These are phyloP conservation scores for Alternaria ventricosa DNA, from an alignment of 2,329 filamentous ascomycete species.

Conservation along the genomic window DNA sequence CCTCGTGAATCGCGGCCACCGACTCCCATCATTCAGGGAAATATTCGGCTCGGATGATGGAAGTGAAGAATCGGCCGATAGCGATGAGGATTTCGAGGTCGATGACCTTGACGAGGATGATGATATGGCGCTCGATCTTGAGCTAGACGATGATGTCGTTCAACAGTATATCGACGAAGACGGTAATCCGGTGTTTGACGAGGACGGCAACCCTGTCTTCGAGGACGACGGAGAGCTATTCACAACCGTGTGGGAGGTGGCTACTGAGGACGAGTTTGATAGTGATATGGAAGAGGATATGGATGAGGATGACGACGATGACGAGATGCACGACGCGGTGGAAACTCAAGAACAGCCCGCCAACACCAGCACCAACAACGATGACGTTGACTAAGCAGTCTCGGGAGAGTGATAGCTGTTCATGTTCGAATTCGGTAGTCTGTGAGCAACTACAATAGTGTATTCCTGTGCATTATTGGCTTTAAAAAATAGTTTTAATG, in stretches of 20 bases:
- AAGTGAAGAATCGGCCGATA: background rate
- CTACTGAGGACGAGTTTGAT: slow-evolving; percentile 3
- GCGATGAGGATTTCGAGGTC: background rate
- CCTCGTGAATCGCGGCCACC: slow-evolving; percentile 9
- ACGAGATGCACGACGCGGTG: slow-evolving; percentile 6
- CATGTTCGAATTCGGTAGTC: background rate
- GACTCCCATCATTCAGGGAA: background rate
- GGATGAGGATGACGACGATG: slow-evolving; percentile 6
- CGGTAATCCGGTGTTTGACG: background rate
- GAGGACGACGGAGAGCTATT: slow-evolving; percentile 17
- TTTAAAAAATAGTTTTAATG: background rate
- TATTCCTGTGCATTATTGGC: background rate
- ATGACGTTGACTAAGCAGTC: slow-evolving; percentile 4
- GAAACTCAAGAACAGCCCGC: background rate
- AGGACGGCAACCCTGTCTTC: slow-evolving; percentile 8
- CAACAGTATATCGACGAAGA: background rate
- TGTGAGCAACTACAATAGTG: background rate
- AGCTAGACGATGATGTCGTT: slow-evolving; percentile 12
- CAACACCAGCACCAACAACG: background rate
- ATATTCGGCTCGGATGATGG: slow-evolving; percentile 5
- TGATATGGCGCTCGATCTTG: slow-evolving; percentile 18
- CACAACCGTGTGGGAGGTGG: slow-evolving; percentile 9
- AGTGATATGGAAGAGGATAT: background rate
- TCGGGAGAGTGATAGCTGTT: background rate
- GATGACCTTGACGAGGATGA: slow-evolving; percentile 13